Percentiles rank a stretch among this genome's conserved stretches.
Evolutionary conservation across 306 rosid genomes (phyloP).

Genomic region (Quercus variabilis): DNA sequence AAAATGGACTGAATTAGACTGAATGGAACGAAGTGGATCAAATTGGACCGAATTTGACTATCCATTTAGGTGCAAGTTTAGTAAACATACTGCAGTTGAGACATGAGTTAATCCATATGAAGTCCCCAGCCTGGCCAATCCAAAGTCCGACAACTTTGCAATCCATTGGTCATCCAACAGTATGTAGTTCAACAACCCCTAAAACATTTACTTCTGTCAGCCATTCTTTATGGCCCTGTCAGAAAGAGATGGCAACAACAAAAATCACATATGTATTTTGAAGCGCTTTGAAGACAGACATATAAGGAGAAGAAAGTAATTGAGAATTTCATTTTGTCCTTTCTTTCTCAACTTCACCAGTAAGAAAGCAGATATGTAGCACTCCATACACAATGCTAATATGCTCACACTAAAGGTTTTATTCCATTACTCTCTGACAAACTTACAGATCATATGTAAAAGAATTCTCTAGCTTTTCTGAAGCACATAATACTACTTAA

Average conservation of each 20-base stretch:
- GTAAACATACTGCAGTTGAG: slow-evolving; percentile 44
- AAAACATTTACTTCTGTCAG: slow-evolving; percentile 60
- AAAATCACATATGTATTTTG: neutral
- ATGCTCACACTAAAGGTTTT: too few relatives aligned
- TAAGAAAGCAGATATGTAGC: neutral
- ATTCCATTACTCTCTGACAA: too few relatives aligned
- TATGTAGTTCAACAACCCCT: slow-evolving; percentile 52
- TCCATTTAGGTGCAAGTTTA: neutral
- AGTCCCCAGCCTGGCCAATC: slow-evolving; percentile 57
- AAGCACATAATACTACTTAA: neutral
- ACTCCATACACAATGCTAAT: neutral
- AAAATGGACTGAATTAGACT: neutral
- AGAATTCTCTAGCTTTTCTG: neutral
- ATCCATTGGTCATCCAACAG: slow-evolving; percentile 55
- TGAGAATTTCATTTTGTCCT: neutral
- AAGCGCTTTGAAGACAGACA: neutral
- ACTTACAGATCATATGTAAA: too few relatives aligned
- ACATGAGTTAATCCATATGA: slow-evolving; percentile 51
- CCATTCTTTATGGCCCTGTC: slow-evolving; percentile 67
- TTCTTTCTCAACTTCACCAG: neutral
- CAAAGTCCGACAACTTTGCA: slow-evolving; percentile 56
- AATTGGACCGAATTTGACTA: neutral
- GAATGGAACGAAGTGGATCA: too few relatives aligned
- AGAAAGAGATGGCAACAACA: neutral
- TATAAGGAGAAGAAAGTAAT: neutral